Percentiles rank a stretch among this genome's conserved stretches.
phyloP scores from a whole-genome alignment of 768 basidiomycete genomes.

The Gyrodon lividus region DNA sequence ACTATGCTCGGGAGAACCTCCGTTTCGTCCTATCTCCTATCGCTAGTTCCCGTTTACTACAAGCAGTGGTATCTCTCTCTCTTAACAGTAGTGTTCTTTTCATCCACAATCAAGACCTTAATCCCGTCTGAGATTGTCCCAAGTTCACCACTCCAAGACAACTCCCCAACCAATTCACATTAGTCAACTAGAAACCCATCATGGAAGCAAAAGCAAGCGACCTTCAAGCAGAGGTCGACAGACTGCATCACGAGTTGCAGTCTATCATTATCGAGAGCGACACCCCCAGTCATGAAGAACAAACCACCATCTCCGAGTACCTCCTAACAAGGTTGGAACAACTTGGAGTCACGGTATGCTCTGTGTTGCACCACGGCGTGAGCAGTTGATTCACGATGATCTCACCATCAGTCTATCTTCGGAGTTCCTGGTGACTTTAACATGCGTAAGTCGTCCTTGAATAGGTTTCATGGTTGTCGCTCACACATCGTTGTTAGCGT shows the following conservation, averaged over 20 bases:
- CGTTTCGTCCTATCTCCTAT: no score
- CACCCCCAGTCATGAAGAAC: slow-evolving; percentile 33
- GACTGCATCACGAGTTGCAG: slow-evolving; percentile 47
- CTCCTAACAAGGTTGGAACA: slow-evolving; percentile 62
- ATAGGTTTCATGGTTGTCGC: background rate
- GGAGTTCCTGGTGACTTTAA: slow-evolving; percentile 90
- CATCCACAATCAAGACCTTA: no score
- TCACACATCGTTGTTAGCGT: slow-evolving; percentile 19
- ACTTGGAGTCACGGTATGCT: slow-evolving; percentile 57
- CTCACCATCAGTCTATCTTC: slow-evolving; percentile 60
- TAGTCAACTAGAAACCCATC: no score
- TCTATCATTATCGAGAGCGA: slow-evolving; percentile 32
- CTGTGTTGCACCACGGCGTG: background rate
- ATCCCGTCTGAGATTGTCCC: no score
- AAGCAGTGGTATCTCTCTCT: no score
- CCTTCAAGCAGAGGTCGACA: slow-evolving; percentile 46
- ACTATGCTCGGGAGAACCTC: no score
- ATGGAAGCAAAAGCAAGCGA: slow-evolving; percentile 16
- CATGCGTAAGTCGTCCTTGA: slow-evolving; percentile 40
- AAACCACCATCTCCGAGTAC: slow-evolving; percentile 57
- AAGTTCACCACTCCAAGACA: no score
- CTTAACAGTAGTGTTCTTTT: no score
- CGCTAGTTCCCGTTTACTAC: no score
- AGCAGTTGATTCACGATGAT: background rate
- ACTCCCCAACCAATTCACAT: background rate